These are phyloP conservation scores for Hansenula anomala DNA, from an alignment of 1,139 yeast genomes.

Conservation along the genomic window DNA sequence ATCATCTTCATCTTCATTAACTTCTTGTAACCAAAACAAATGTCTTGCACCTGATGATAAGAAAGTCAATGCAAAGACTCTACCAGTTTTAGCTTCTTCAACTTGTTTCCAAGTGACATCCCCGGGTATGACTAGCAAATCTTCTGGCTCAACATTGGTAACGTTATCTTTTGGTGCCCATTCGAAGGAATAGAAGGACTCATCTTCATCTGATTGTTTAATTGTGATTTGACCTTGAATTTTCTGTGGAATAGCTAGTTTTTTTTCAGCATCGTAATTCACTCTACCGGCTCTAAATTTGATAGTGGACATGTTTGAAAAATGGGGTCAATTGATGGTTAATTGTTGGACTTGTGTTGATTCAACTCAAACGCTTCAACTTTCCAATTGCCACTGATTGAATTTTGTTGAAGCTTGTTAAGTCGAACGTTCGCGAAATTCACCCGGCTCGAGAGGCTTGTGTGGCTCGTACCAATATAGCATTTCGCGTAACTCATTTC, in stretches of 20 bases:
- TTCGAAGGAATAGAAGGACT: conserved; percentile 49
- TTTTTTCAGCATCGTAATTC: conserved; percentile 62
- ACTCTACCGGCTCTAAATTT: conserved; percentile 88
- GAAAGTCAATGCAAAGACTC: conserved; percentile 81
- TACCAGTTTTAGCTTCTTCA: conserved; percentile 70
- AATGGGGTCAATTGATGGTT: neutral
- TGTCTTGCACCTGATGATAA: conserved; percentile 79
- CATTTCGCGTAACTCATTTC: too few relatives aligned
- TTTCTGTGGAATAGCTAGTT: conserved; percentile 70
- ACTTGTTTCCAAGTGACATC: conserved; percentile 84
- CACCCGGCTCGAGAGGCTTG: too few relatives aligned
- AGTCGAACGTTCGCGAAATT: too few relatives aligned
- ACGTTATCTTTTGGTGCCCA: conserved; percentile 53
- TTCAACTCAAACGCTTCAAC: too few relatives aligned
- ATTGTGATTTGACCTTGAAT: conserved; percentile 72
- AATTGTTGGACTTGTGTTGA: too few relatives aligned
- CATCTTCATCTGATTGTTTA: conserved; percentile 42
- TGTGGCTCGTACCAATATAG: too few relatives aligned
- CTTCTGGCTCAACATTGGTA: conserved; percentile 48
- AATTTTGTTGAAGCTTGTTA: too few relatives aligned
- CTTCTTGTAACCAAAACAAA: conserved; percentile 91
- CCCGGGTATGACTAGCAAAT: conserved; percentile 83
- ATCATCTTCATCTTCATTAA: conserved; percentile 55
- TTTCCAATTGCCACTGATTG: conserved; percentile 1
- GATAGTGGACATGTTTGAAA: conserved; percentile 17